Conservation (phyloP, 2,329 filamentous ascomycete genomes). For the Fusarium pininemorale region DNA sequence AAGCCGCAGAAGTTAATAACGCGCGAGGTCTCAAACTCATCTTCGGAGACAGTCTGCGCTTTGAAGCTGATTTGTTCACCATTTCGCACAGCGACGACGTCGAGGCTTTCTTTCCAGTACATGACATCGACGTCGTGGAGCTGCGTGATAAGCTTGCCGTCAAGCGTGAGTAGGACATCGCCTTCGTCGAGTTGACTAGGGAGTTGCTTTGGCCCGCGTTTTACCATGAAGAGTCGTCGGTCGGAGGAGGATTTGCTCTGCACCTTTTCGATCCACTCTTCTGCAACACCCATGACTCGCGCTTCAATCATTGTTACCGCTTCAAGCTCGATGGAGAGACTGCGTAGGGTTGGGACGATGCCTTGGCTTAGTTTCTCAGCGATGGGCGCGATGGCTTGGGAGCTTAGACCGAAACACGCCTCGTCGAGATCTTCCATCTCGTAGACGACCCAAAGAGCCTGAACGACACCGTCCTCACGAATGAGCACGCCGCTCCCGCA, state of each 20-base stretch:
- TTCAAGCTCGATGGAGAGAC: conserved; percentile 92
- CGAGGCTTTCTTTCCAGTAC: conserved; percentile 86
- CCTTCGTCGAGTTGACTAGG: conserved; percentile 77
- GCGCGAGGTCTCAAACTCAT: conserved; percentile 90
- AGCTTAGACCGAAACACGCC: conserved; percentile 77
- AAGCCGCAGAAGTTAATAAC: conserved; percentile 96
- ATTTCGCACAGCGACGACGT: conserved; percentile 88
- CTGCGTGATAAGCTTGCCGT: conserved; percentile 89
- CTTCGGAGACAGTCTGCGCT: conserved; percentile 85
- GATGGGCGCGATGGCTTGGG: conserved; percentile 87
- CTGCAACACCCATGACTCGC: conserved; percentile 93
- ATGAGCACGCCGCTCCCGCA: conserved; percentile 94
- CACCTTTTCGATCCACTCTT: conserved; percentile 94
- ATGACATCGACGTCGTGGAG: conserved; percentile 94
- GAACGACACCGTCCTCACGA: conserved; percentile 87
- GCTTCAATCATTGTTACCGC: conserved; percentile 96
- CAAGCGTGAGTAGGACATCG: conserved; percentile 90
- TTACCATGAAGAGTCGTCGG: conserved; percentile 98
- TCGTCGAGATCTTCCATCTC: conserved; percentile 21
- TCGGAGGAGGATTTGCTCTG: conserved; percentile 87
- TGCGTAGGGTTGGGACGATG: conserved; percentile 80
- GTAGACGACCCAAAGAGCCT: conserved; percentile 95
- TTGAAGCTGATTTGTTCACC: conserved; percentile 79
- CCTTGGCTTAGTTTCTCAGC: conserved; percentile 84
- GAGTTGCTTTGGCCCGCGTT: conserved; percentile 72